Conservation (phyloP, 129 eudicot species). For the Escallonia herrerae region DNA sequence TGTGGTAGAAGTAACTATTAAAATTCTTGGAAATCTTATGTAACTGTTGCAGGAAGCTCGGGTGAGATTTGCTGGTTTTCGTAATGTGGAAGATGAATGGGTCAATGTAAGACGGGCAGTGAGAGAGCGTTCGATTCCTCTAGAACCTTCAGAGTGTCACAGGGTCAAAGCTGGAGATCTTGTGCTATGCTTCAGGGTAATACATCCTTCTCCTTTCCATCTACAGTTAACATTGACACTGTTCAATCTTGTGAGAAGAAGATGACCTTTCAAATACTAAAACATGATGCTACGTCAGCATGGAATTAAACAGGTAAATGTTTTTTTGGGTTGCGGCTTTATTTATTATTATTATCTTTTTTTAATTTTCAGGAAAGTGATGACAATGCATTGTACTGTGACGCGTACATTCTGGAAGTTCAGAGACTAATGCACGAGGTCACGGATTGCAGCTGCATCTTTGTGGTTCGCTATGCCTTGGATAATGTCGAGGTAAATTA, state of each 20-base stretch:
- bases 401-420: slow-evolving; percentile 49
- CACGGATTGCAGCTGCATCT: slow-evolving; percentile 51
- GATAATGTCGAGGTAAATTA: slow-evolving; percentile 54
- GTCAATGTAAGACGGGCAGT: slow-evolving; percentile 61
- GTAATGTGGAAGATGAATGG: slow-evolving; percentile 91
- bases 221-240: neutral
- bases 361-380: slow-evolving; percentile 53
- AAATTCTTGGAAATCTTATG: neutral
- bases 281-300: neutral
- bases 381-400: slow-evolving; percentile 68
- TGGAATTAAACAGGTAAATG: neutral
- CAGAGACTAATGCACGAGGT: slow-evolving; percentile 47
- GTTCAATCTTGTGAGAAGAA: neutral
- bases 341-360: neutral
- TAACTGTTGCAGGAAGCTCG: slow-evolving; percentile 59
- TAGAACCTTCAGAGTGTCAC: slow-evolving; percentile 77
- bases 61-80: slow-evolving; percentile 85
- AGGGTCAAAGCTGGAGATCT: slow-evolving; percentile 73
- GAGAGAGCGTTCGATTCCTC: slow-evolving; percentile 86
- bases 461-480: slow-evolving; percentile 52
- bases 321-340: no score
- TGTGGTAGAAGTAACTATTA: no score
- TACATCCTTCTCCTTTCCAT: slow-evolving; percentile 1
- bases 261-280: neutral
- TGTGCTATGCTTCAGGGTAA: slow-evolving; percentile 75